A percentile compares a stretch with the other conserved stretches of the same genome.
These are phyloP conservation scores for Clarireedia hainanense DNA, from an alignment of 2,329 filamentous ascomycete species.

Conservation along the genomic window DNA sequence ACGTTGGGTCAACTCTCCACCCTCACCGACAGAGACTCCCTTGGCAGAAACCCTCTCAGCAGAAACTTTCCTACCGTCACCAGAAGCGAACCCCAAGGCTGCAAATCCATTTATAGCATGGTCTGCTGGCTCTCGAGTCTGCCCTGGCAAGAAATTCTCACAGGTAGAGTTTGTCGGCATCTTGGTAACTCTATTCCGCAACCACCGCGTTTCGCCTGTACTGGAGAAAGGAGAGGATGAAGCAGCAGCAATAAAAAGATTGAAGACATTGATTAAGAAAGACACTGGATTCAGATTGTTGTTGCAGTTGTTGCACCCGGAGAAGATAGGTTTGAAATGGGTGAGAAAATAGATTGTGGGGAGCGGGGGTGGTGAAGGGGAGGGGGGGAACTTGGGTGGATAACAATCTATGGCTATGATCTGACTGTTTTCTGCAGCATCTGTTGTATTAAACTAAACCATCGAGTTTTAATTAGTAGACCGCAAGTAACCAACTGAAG, in stretches of 20 bases:
- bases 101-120: not conserved
- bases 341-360: not conserved
- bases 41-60: not conserved
- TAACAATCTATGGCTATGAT: no score
- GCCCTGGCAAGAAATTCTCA: slow-evolving; percentile 16
- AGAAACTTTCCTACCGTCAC: not conserved
- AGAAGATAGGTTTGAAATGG: not conserved
- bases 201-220: not conserved
- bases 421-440: no score
- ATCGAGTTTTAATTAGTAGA: no score
- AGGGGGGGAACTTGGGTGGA: no score
- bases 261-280: not conserved
- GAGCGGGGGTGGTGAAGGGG: no score
- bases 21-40: not conserved
- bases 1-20: not conserved
- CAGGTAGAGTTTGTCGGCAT: slow-evolving; percentile 9
- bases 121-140: slow-evolving; percentile 29
- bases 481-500: no score
- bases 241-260: not conserved
- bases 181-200: not conserved
- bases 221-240: not conserved
- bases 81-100: not conserved
- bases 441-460: no score
- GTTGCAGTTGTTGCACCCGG: not conserved
- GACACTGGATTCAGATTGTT: not conserved